Evolutionary conservation across 140 eudicot species (phyloP).

Genomic region (Erigeron philadelphicus): DNA sequence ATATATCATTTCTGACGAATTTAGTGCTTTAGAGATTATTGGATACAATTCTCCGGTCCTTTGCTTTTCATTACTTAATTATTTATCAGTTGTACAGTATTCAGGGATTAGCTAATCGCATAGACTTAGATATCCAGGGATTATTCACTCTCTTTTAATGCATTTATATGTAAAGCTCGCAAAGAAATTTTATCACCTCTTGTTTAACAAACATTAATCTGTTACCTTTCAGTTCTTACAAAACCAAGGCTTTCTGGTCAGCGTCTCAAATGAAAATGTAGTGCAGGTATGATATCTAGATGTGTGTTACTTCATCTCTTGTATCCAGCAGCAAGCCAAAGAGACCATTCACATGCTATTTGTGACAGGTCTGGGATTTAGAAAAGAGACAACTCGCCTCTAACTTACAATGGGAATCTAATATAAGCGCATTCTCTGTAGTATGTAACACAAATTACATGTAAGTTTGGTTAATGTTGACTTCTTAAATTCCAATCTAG

Average conservation of each 20-base stretch:
- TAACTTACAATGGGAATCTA: slow-evolving; percentile 78
- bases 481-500: slow-evolving; percentile 3
- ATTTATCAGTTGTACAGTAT: background rate
- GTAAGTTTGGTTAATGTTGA: slow-evolving; percentile 37
- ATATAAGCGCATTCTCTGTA: slow-evolving; percentile 76
- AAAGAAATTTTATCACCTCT: background rate
- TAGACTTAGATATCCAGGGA: slow-evolving; percentile 13
- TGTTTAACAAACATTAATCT: slow-evolving; percentile 26
- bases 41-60: slow-evolving; percentile 1
- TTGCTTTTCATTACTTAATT: slow-evolving; percentile 6
- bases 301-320: slow-evolving; percentile 20
- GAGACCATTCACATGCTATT: slow-evolving; percentile 16
- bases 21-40: background rate
- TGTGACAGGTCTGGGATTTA: slow-evolving; percentile 85
- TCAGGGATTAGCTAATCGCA: background rate
- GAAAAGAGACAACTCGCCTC: slow-evolving; percentile 58
- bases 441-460: slow-evolving; percentile 64
- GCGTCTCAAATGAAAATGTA: slow-evolving; percentile 76
- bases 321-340: slow-evolving; percentile 4
- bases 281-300: slow-evolving; percentile 56
- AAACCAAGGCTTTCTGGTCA: slow-evolving; percentile 83
- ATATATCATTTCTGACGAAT: slow-evolving; percentile 13
- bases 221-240: slow-evolving; percentile 62
- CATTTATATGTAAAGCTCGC: slow-evolving; percentile 12
- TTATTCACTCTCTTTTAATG: slow-evolving; percentile 18